Base-by-base conservation (phyloP, 208 protist species). In the Tritrichomonas musculus region DNA sequence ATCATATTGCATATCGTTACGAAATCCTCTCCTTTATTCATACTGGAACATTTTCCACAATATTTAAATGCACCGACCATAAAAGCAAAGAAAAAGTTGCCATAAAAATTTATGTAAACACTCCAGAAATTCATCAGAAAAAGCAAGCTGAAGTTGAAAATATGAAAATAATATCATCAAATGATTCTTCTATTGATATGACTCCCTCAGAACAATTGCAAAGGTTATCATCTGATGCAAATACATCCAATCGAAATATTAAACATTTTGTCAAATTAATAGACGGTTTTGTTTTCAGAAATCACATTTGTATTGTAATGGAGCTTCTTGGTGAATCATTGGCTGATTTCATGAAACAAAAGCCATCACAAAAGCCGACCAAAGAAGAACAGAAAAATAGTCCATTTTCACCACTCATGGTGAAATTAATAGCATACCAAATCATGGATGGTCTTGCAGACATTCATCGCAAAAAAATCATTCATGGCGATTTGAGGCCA, bases 31-130 rank as follows among this genome's bases (percentile, higher is more conserved):
- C 94, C 0, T 69, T 94, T 9, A 92, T 98, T 0, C 97, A 97
- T 30, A 95, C 96, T 41, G 97, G 97, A 33, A 96, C 96, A 0
- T 98, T 98, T 93, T 97, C 97, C 57, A 97, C 98, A 82, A 97
- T 98, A 22, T 82, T 97, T 9, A 97, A 97, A 92, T 95, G 92
- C 3, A 88, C 94, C 47, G 98, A 99, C 94, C 95, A 97, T 50
- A 94, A 96, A 92, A 97, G 93, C 11, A 93, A 96, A 41, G 69
- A 94, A 60, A 77, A 94, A 20, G 94, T 96, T 14, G 97, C 97
- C 9, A 20, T 97, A 25, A 98, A 98, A 84, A 53, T 84, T n/a
- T 27, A 93, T 94, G 44, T 84, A 96, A 22, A 94, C 96, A 44
- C 93, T 92, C 22, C 96, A 95, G 47, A 95, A 93, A 69, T 92